Conservation (phyloP, 805 yeast genomes). For the Metschnikowia lochheadii region DNA sequence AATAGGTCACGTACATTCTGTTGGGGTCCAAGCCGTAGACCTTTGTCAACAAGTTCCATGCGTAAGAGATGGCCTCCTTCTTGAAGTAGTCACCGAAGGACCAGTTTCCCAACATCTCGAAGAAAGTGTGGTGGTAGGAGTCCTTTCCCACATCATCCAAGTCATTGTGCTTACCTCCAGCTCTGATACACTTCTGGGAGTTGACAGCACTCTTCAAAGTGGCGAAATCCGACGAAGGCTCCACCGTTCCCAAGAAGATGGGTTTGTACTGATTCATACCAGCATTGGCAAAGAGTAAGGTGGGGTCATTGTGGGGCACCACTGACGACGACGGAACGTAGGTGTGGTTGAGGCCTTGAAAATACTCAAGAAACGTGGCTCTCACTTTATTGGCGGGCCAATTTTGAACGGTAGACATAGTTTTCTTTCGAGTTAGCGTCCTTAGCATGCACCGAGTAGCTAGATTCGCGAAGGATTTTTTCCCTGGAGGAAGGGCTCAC, state of each 20-base stretch:
- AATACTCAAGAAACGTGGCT: conserved; percentile 78
- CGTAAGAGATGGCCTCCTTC: conserved; percentile 80
- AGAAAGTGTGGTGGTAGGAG: conserved; percentile 96
- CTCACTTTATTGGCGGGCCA: conserved; percentile 61
- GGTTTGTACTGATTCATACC: conserved; percentile 99
- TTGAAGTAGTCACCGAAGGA: conserved; percentile 99
- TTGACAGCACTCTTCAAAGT: conserved; percentile 83
- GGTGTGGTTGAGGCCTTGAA: conserved; percentile 64
- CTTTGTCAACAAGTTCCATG: conserved; percentile 88
- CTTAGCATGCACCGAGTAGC: conserved; percentile 14
- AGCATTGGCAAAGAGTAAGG: conserved; percentile 93
- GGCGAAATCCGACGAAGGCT: conserved; percentile 86
- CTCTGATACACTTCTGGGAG: conserved; percentile 98
- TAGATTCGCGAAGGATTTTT: conserved; percentile 9
- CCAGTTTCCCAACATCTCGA: conserved; percentile 99
- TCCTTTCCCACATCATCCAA: conserved; percentile 98
- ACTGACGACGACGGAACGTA: conserved; percentile 92
- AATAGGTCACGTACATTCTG: conserved; percentile 91
- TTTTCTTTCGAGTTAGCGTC: conserved; percentile 15
- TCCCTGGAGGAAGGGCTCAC: not conserved
- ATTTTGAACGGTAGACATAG: conserved; percentile 18
- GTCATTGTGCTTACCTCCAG: conserved; percentile 98
- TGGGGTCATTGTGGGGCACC: conserved; percentile 97
- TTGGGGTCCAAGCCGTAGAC: conserved; percentile 76
- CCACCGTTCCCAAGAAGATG: conserved; percentile 94